phyloP scores from a whole-genome alignment of 2,329 filamentous ascomycete species.

The Zymoseptoria brevis region DNA sequence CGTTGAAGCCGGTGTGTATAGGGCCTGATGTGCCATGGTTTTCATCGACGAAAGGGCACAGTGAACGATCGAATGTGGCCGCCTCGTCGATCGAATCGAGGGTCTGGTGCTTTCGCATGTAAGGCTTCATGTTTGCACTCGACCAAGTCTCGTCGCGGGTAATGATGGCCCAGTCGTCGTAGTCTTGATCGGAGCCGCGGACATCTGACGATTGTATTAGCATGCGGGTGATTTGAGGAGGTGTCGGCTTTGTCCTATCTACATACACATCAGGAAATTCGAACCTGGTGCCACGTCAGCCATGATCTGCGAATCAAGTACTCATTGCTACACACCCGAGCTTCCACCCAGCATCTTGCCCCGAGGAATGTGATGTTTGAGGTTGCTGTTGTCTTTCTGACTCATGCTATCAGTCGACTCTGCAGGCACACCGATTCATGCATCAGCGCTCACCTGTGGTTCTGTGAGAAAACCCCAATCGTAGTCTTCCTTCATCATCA shows the following conservation, averaged over 20 bases:
- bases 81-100: slow-evolving; percentile 27
- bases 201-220: slow-evolving; percentile 24
- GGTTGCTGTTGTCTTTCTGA: background rate
- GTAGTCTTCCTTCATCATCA: slow-evolving; percentile 8
- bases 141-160: slow-evolving; percentile 39
- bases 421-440: background rate
- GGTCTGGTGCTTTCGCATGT: slow-evolving; percentile 34
- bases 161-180: slow-evolving; percentile 39
- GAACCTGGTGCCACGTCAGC: background rate
- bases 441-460: slow-evolving; percentile 3
- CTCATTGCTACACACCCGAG: background rate
- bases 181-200: slow-evolving; percentile 39
- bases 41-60: slow-evolving; percentile 16
- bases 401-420: background rate
- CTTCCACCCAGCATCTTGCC: slow-evolving; percentile 31
- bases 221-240: slow-evolving; percentile 29
- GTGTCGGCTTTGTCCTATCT: background rate
- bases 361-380: slow-evolving; percentile 6
- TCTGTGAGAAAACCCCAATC: slow-evolving; percentile 10
- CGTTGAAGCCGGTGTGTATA: slow-evolving; percentile 26
- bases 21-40: slow-evolving; percentile 25
- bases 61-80: slow-evolving; percentile 10
- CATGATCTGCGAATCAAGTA: background rate
- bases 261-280: slow-evolving; percentile 5
- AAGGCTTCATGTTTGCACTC: slow-evolving; percentile 41